Conservation (phyloP, 352 stramenopile genomes). For the Pythium phragmiticola region DNA sequence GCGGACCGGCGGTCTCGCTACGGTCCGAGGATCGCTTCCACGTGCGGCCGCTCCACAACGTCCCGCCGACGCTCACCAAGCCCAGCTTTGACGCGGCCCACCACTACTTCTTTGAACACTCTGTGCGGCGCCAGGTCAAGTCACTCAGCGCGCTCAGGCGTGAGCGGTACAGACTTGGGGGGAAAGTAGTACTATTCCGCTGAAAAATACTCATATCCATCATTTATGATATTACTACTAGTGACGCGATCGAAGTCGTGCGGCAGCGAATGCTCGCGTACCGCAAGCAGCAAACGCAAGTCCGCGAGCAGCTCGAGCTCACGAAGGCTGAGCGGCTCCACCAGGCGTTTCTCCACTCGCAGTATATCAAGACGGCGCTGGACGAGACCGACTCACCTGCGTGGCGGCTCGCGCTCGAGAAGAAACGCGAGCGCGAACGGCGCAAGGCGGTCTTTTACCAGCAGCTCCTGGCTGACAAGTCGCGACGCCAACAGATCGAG, state of each 20-base stretch:
- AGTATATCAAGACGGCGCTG: slow-evolving; percentile 70
- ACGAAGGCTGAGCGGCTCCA: slow-evolving; percentile 74
- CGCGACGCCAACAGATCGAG: slow-evolving; percentile 42
- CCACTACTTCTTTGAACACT: slow-evolving; percentile 67
- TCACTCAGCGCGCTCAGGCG: slow-evolving; percentile 44
- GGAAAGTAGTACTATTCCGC: background rate
- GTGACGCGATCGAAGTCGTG: slow-evolving; percentile 42
- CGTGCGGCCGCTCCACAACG: slow-evolving; percentile 61
- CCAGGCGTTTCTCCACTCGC: slow-evolving; percentile 61
- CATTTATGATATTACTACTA: slow-evolving; percentile 15
- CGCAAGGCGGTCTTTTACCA: slow-evolving; percentile 56
- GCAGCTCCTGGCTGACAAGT: slow-evolving; percentile 43
- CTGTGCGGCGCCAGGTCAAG: slow-evolving; percentile 58
- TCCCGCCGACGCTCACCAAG: slow-evolving; percentile 57
- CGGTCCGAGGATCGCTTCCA: slow-evolving; percentile 44
- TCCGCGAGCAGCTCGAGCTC: slow-evolving; percentile 43
- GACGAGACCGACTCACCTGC: slow-evolving; percentile 69
- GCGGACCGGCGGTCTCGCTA: slow-evolving; percentile 50
- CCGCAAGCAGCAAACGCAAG: slow-evolving; percentile 28
- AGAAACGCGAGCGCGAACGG: slow-evolving; percentile 58
- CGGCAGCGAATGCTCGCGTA: slow-evolving; percentile 31
- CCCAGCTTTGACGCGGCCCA: slow-evolving; percentile 52
- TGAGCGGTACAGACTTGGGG: slow-evolving; percentile 41
- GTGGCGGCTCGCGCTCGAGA: slow-evolving; percentile 60
- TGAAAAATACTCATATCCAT: background rate